Conservation (phyloP, 257 asterid genomes). For the Marsdenia floribunda region DNA sequence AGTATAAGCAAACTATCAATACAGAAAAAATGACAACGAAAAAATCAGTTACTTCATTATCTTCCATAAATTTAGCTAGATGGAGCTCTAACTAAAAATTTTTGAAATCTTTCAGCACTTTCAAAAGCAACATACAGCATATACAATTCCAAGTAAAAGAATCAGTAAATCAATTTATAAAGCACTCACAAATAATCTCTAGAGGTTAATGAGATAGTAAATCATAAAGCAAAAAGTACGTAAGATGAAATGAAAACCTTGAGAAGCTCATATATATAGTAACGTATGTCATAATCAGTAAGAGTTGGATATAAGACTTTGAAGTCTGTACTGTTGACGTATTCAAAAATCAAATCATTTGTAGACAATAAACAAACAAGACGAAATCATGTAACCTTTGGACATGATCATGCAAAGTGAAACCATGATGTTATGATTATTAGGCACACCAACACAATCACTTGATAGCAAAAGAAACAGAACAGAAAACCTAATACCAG, state of each 20-base stretch:
- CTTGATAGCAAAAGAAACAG: neutral
- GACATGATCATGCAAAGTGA: neutral
- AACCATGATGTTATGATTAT: neutral
- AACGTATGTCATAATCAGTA: slow-evolving; percentile 28
- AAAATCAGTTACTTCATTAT: no score
- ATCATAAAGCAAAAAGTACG: neutral
- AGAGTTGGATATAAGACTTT: slow-evolving; percentile 27
- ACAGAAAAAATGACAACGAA: no score
- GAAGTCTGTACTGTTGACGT: slow-evolving; percentile 27
- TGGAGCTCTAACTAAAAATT: neutral
- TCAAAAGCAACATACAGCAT: neutral
- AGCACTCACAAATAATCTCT: neutral
- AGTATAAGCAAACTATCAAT: no score
- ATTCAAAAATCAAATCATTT: slow-evolving; percentile 16
- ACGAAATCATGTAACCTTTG: neutral
- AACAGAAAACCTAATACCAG: neutral
- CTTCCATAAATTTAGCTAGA: neutral
- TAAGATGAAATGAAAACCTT: slow-evolving; percentile 16
- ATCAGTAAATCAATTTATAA: neutral
- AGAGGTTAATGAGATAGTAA: neutral
- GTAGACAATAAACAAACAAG: neutral
- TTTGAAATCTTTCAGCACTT: slow-evolving; percentile 6
- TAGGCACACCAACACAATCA: neutral
- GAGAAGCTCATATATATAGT: slow-evolving; percentile 29
- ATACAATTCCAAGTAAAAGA: neutral